These are phyloP conservation scores for Leishmania turanica DNA, from an alignment of 208 protist genomes.

Conservation along the genomic window DNA sequence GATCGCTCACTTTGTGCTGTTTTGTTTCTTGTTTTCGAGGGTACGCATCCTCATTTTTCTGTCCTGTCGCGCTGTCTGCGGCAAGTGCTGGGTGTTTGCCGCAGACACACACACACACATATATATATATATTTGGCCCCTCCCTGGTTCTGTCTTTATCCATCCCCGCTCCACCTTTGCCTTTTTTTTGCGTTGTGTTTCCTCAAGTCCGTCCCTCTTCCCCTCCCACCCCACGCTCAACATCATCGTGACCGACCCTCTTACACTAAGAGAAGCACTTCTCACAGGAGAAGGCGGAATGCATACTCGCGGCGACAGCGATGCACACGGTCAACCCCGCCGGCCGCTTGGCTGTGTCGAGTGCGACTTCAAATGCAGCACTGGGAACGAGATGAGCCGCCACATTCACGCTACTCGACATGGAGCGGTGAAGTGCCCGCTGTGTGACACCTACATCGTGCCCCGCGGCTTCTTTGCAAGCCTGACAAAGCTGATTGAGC, in stretches of 20 bases:
- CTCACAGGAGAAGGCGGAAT: neutral
- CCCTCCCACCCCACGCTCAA: neutral
- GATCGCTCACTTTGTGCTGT: neutral
- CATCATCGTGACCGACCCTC: neutral
- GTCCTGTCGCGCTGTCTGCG: neutral
- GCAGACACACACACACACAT: no score
- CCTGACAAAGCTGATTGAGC: conserved; percentile 37
- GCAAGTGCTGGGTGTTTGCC: neutral
- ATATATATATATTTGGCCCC: neutral
- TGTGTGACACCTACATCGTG: conserved; percentile 45
- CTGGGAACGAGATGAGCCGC: conserved; percentile 33
- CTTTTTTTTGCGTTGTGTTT: neutral
- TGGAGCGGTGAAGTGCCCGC: conserved; percentile 32
- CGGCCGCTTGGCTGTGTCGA: conserved; percentile 30
- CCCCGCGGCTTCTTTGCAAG: conserved; percentile 35
- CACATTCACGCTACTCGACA: conserved; percentile 46
- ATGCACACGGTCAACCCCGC: conserved; percentile 1
- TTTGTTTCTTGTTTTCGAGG: neutral
- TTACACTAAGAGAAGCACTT: neutral
- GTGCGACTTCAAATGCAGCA: conserved; percentile 37
- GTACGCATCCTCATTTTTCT: neutral
- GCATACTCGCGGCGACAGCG: neutral
- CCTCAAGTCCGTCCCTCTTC: neutral
- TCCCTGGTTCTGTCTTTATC: neutral
- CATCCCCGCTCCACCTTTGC: neutral